Evolutionary conservation across 208 protist species (phyloP), one percentile per base, ranked within the genome.

Genomic region (Acanthamoeba sp.): DNA sequence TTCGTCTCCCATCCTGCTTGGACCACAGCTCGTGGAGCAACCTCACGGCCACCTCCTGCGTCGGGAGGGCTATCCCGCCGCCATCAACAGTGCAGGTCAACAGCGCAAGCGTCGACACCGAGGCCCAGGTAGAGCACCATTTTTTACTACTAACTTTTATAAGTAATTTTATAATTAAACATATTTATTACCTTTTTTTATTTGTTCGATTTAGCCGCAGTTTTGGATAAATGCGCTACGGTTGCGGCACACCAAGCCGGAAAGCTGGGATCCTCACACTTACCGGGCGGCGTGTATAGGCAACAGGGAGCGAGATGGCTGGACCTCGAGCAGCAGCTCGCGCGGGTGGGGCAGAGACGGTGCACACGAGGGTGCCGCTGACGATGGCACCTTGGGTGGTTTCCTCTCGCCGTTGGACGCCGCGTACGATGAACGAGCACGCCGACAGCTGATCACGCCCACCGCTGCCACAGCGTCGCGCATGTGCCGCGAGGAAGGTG

Each of bases 381-480:
- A 36, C 22, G n/a, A 7, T 32, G 62, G 29, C 32, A n/a, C 29
- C n/a, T 71, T 71, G 4, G 62, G 20, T 9, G 62, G 29, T 22
- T 14, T 5, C 24, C n/a, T 71, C 62, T 29, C 36, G 18, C 9
- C 36, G 20, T 0, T 0, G 32, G 45, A 32, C n/a, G 78, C 7
- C 27, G 24, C 78, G 1, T 50, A 80, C 16, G 78, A 59, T 7
- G 42, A 52, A 32, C 78, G n/a, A 87, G 45, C n/a, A 16, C 22
- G 78, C 5, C 78, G 42, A 14, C 78, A 87, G n/a, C 45, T 87
- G n/a, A 87, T 87, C 29, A 87, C 78, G 10, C 78, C 78, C 78
- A 87, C 78, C 24, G 78, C 78, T 2, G 78, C 78, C 14, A 87
- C 78, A 3, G 78, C 78, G 4, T 50, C 78, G 34, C 78, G 78